Conservation (phyloP, 305 asterid genomes). For the Andrographis paniculata region DNA sequence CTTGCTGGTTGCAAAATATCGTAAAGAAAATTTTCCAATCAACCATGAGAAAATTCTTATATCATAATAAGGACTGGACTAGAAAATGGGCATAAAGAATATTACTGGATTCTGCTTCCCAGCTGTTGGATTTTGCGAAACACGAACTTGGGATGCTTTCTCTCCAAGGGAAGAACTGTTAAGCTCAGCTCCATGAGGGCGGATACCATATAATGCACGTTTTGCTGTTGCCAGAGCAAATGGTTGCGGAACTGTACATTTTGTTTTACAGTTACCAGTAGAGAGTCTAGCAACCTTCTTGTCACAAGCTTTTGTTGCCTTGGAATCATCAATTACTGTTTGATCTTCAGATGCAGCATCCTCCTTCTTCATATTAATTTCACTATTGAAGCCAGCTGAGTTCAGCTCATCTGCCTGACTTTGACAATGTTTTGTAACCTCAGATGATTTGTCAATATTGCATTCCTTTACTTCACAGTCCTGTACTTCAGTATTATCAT, state of each 20-base stretch:
- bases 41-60: not conserved
- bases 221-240: slow-evolving; percentile 62
- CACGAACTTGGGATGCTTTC: slow-evolving; percentile 23
- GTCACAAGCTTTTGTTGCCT: slow-evolving; percentile 27
- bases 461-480: slow-evolving; percentile 60
- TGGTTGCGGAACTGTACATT: slow-evolving; percentile 54
- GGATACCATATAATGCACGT: slow-evolving; percentile 42
- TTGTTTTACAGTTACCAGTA: slow-evolving; percentile 48
- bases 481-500: slow-evolving; percentile 35
- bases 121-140: not conserved
- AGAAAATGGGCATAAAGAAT: slow-evolving; percentile 5
- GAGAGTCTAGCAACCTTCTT: slow-evolving; percentile 34
- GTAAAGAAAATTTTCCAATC: no score
- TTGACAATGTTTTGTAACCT: slow-evolving; percentile 22
- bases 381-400: slow-evolving; percentile 17
- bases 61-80: slow-evolving; percentile 6
- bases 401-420: slow-evolving; percentile 27
- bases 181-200: slow-evolving; percentile 25
- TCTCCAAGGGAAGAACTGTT: slow-evolving; percentile 17
- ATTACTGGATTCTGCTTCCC: slow-evolving; percentile 41
- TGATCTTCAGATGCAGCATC: slow-evolving; percentile 24
- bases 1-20: no score
- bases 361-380: slow-evolving; percentile 19
- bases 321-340: slow-evolving; percentile 28
- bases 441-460: slow-evolving; percentile 33